Evolutionary conservation across 176 grass and related monocot species (phyloP), one percentile per base, ranked within the genome.

Genomic region (Musa itinerans): DNA sequence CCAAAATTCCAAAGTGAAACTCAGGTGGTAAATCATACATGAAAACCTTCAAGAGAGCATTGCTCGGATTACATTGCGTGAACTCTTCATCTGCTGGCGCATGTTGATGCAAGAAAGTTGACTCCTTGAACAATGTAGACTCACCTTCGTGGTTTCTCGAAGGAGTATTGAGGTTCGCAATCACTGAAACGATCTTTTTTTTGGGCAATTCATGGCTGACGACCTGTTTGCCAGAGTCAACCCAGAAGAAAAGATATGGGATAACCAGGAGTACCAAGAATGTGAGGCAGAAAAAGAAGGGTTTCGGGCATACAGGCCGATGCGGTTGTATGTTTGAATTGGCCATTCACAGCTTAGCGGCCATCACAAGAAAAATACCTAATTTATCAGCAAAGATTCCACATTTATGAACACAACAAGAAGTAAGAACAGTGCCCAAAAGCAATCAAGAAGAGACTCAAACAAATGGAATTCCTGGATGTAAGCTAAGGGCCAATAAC

Each of bases 21-120:
- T 96, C 89, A 2, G 87, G 85, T n/a, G 89, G 87, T 58, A 92
- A 50, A 82, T 96, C 89, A 84, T 92, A 96, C 89, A 96, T 83
- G 50, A 89, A 96, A 3, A 96, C 85, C 79, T 78, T 89, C 78
- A 92, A 10, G 8, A 84, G 22, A 10, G 87, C 74, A 2, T 23
- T 71, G 26, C 73, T 27, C 9, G 87, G 81, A 76, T 81, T 79
- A 74, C 93, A 96, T 74, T 76, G 73, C 49, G 67, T 67, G 14
- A 29, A 52, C 52, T 29, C 80, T 76, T 68, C 50, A 22, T 78
- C 54, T 62, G 24, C 16, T 17, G 57, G 68, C 50, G 19, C 17
- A 76, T 20, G 57, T 50, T 58, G 20, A 56, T 76, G 52, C 52
- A 66, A 65, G 24, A 65, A 22, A 65, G 11, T 12, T 12, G 23